A percentile compares a stretch with the other conserved stretches of the same genome.
Evolutionary conservation across 306 rosid genomes (phyloP).

Genomic region (Argentina anserina): DNA sequence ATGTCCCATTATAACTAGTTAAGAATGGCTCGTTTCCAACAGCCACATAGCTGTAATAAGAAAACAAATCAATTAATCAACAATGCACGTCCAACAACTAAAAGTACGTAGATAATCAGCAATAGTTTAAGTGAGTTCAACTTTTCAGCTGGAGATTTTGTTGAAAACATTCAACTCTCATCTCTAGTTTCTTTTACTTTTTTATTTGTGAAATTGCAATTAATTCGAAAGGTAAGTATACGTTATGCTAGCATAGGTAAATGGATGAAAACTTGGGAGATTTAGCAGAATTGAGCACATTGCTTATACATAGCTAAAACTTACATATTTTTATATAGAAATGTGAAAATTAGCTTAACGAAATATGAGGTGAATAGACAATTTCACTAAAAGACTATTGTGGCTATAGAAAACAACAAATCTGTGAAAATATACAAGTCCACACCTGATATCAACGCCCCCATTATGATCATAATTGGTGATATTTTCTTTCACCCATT

Average conservation of each 20-base stretch:
- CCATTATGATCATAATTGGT: slow-evolving; percentile 36
- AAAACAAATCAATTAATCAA: neutral
- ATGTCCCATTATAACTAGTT: slow-evolving; percentile 48
- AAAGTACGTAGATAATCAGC: neutral
- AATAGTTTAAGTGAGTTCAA: neutral
- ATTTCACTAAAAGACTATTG: neutral
- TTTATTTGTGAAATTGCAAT: too few relatives aligned
- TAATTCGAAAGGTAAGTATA: too few relatives aligned
- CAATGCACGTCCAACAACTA: neutral
- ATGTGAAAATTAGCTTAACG: too few relatives aligned
- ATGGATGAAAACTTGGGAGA: neutral
- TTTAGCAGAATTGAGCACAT: neutral
- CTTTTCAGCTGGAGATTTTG: neutral
- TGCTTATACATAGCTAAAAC: neutral
- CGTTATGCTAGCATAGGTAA: too few relatives aligned
- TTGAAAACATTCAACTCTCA: neutral
- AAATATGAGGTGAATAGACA: too few relatives aligned
- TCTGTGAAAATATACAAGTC: neutral
- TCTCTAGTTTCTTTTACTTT: neutral
- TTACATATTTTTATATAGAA: too few relatives aligned
- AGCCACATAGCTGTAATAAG: slow-evolving; percentile 44
- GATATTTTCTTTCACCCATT: slow-evolving; percentile 67
- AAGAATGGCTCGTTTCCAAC: slow-evolving; percentile 88
- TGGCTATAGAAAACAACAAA: neutral
- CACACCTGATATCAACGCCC: slow-evolving; percentile 55